These are phyloP conservation scores for Globisporangium uncinulatum DNA, from an alignment of 352 stramenopile genomes.

Conservation along the genomic window DNA sequence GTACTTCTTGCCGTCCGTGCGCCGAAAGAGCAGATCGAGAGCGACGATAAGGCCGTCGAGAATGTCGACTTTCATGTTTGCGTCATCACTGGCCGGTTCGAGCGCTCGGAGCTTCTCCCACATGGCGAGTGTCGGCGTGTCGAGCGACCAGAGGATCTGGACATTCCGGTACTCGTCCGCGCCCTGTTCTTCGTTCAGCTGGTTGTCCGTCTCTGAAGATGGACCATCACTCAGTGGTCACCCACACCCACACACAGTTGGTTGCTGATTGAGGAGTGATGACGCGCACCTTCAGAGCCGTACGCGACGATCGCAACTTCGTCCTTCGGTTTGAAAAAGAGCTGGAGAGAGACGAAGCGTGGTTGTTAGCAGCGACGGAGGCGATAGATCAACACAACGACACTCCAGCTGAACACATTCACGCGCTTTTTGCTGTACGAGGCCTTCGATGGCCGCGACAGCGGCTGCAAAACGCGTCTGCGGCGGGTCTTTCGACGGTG, in stretches of 20 bases:
- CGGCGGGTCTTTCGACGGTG: conserved; percentile 2
- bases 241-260: too few relatives aligned
- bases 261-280: neutral
- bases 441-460: conserved; percentile 42
- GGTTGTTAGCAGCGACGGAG: neutral
- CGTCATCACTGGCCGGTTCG: conserved; percentile 12
- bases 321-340: conserved; percentile 79
- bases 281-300: conserved; percentile 37
- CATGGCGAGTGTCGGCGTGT: conserved; percentile 56
- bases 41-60: conserved; percentile 77
- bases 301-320: conserved; percentile 76
- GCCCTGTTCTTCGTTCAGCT: conserved; percentile 68
- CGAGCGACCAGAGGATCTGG: conserved; percentile 48
- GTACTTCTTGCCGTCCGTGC: conserved; percentile 75
- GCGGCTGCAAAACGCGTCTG: conserved; percentile 61
- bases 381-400: neutral
- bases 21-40: conserved; percentile 71
- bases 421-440: conserved; percentile 66
- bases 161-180: conserved; percentile 57
- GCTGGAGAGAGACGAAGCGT: conserved; percentile 13
- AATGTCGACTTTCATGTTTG: conserved; percentile 53
- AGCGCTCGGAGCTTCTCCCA: conserved; percentile 46
- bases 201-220: conserved; percentile 61
- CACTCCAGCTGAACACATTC: neutral
- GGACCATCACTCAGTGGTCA: neutral